Evolutionary conservation across 1,284 basidiomycete genomes (phyloP).

Genomic region (Heliocybe sulcata): DNA sequence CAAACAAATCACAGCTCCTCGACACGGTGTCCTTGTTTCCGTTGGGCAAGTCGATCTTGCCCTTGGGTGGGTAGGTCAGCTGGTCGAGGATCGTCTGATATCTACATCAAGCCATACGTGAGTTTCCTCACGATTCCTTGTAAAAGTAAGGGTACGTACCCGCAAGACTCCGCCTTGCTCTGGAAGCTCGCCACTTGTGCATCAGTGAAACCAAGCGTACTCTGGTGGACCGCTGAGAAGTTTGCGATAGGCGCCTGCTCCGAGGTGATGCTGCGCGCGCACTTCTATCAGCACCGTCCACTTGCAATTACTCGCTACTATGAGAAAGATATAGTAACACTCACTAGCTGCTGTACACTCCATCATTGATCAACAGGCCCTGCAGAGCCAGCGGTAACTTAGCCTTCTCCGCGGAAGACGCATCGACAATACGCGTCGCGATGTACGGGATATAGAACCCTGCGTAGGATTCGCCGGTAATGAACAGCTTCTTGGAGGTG

Average conservation of each 20-base stretch:
- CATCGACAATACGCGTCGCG: constrained; percentile 16
- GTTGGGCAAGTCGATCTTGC: constrained; percentile 10
- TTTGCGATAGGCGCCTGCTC: constrained; percentile 11
- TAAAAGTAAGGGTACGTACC: too few species aligned
- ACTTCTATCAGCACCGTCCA: background rate
- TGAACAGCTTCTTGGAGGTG: constrained; percentile 13
- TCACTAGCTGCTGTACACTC: constrained; percentile 12
- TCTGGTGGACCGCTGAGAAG: constrained; percentile 12
- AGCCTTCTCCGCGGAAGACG: constrained; percentile 12
- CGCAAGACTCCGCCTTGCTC: constrained; percentile 2
- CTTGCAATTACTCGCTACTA: too few species aligned
- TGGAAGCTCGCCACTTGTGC: constrained; percentile 9
- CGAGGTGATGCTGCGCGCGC: constrained; percentile 7
- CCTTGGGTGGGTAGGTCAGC: constrained; percentile 15
- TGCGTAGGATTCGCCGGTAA: constrained; percentile 24
- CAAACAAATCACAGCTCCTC: constrained; percentile 11
- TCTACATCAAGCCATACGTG: too few species aligned
- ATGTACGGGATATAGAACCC: constrained; percentile 31
- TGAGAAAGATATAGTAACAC: too few species aligned
- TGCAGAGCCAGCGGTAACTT: constrained; percentile 6
- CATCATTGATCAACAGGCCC: constrained; percentile 18
- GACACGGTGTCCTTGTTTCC: constrained; percentile 7
- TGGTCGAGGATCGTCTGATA: constrained; percentile 16
- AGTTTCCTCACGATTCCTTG: too few species aligned
- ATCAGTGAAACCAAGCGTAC: constrained; percentile 15